Evolutionary conservation across 2,329 filamentous ascomycete genomes (phyloP).

Genomic region (Atkinsonella texensis): DNA sequence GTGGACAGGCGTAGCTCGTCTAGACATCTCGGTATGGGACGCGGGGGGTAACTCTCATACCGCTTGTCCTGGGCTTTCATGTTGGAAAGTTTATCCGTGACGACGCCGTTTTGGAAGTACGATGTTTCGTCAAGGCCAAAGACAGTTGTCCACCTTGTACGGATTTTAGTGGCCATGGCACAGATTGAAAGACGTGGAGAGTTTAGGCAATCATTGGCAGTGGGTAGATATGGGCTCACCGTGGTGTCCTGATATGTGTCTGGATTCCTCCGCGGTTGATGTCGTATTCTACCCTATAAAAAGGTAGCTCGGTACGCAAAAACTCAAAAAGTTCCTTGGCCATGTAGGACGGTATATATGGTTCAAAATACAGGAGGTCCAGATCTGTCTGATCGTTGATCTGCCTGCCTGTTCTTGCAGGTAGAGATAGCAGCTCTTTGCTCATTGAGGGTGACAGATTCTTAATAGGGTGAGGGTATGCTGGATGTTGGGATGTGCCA

Average conservation of each 20-base stretch:
- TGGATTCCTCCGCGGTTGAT: constrained; percentile 54
- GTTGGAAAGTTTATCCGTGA: constrained; percentile 32
- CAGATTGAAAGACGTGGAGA: not conserved
- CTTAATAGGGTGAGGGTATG: constrained; percentile 40
- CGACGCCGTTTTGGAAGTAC: constrained; percentile 35
- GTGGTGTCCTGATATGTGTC: constrained; percentile 46
- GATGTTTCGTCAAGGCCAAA: constrained; percentile 52
- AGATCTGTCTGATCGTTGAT: constrained; percentile 60
- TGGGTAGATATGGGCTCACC: constrained; percentile 16
- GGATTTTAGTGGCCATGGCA: not conserved
- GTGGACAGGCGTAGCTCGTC: constrained; percentile 49
- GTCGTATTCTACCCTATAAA: constrained; percentile 63
- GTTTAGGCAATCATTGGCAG: too few relatives aligned
- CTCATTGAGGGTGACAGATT: constrained; percentile 27
- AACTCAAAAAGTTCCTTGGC: constrained; percentile 55
- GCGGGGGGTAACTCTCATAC: constrained; percentile 43
- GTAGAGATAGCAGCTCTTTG: constrained; percentile 29
- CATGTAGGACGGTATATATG: constrained; percentile 49
- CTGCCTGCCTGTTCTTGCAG: constrained; percentile 36
- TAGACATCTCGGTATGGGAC: constrained; percentile 60
- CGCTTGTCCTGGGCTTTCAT: constrained; percentile 37
- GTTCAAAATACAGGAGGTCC: constrained; percentile 64
- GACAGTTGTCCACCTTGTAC: constrained; percentile 36
- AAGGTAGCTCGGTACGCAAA: constrained; percentile 57
- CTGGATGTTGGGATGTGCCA: constrained; percentile 22